A percentile compares a stretch with the other conserved stretches of the same genome.
Conservation (phyloP, 805 yeast species). For the Pichia insulana region DNA sequence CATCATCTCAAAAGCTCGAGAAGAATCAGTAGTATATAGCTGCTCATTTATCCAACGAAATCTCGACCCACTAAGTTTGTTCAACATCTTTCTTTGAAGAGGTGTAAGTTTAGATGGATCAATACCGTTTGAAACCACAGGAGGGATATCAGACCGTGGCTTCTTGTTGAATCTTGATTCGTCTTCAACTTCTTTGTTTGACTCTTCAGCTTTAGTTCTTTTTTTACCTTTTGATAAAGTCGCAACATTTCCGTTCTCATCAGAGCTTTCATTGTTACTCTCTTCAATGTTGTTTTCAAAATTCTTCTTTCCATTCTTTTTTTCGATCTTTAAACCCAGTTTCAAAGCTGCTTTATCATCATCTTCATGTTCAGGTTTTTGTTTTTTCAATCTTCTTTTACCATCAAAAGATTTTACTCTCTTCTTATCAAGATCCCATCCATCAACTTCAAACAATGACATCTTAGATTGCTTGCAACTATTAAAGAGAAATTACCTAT, state of each 20-base stretch:
- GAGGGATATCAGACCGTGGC: conserved; percentile 10
- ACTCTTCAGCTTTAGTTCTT: conserved; percentile 1
- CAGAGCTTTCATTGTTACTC: conserved; percentile 6
- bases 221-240: conserved; percentile 3
- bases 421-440: conserved; percentile 61
- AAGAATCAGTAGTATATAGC: conserved; percentile 79
- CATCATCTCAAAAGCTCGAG: conserved; percentile 64
- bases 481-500: too few species aligned
- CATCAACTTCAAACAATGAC: conserved; percentile 73
- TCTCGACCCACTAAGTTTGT: conserved; percentile 86
- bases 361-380: conserved; percentile 10
- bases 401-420: conserved; percentile 38
- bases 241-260: conserved; percentile 6
- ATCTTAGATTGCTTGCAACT: conserved; percentile 22
- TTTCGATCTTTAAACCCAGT: conserved; percentile 1
- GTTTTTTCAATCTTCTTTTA: conserved; percentile 17
- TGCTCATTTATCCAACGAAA: conserved; percentile 98
- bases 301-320: neutral
- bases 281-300: conserved; percentile 2
- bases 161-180: neutral
- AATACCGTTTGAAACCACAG: conserved; percentile 18
- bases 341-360: conserved; percentile 7
- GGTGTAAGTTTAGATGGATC: conserved; percentile 53
- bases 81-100: conserved; percentile 90
- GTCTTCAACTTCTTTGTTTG: neutral